These are phyloP conservation scores for Periconia macrospinosa DNA, from an alignment of 2,329 filamentous ascomycete species.

Conservation along the genomic window DNA sequence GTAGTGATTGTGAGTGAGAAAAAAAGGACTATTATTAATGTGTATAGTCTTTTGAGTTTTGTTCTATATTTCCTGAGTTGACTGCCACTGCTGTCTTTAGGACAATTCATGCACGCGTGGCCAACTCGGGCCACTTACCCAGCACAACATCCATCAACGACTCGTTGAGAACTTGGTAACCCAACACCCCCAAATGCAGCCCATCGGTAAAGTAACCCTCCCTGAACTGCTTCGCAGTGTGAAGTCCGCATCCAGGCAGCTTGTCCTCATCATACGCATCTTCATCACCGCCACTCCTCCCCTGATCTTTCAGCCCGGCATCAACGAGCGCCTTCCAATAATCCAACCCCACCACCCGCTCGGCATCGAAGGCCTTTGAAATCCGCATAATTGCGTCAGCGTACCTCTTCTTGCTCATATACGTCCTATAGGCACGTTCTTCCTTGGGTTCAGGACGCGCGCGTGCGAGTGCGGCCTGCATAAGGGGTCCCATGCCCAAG, in stretches of 20 bases:
- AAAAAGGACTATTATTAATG: too few species aligned
- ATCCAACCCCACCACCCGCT: constrained; percentile 36
- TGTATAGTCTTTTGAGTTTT: too few species aligned
- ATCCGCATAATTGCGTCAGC: constrained; percentile 43
- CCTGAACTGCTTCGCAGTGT: constrained; percentile 32
- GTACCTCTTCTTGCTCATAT: constrained; percentile 43
- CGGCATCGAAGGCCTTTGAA: constrained; percentile 17
- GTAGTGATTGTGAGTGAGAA: too few species aligned
- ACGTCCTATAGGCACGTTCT: constrained; percentile 33
- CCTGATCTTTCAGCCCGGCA: constrained; percentile 24
- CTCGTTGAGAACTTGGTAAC: constrained; percentile 31
- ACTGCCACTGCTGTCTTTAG: too few species aligned
- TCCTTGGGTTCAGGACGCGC: constrained; percentile 13
- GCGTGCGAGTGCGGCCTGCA: constrained; percentile 6
- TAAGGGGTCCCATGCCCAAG: constrained; percentile 1
- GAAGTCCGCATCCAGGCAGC: constrained; percentile 41
- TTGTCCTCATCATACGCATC: constrained; percentile 26
- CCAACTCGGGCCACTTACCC: constrained; percentile 36
- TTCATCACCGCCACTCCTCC: constrained; percentile 12
- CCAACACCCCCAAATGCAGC: constrained; percentile 38
- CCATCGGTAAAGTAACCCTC: constrained; percentile 43
- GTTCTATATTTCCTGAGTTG: too few species aligned
- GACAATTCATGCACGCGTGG: constrained; percentile 19
- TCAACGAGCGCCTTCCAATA: constrained; percentile 37
- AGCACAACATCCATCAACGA: constrained; percentile 22